These are phyloP conservation scores for Glycine latifolia DNA, from an alignment of 306 rosid genomes.

Conservation along the genomic window DNA sequence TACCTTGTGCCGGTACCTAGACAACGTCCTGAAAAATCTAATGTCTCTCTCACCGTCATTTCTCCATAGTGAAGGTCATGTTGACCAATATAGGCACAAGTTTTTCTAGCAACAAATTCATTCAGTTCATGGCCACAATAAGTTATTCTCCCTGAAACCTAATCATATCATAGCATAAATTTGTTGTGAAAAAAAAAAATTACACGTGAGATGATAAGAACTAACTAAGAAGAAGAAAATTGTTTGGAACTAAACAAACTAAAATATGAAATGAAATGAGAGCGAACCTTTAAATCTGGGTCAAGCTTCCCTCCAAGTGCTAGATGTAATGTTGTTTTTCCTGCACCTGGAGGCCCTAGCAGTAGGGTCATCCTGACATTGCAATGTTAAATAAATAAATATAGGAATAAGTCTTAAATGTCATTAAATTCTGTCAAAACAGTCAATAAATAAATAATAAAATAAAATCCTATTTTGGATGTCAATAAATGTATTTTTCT, in stretches of 20 bases:
- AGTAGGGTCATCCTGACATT: constrained; percentile 71
- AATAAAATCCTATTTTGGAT: background rate
- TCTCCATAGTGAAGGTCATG: constrained; percentile 64
- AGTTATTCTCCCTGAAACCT: constrained; percentile 67
- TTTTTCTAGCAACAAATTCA: constrained; percentile 60
- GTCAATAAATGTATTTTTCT: background rate
- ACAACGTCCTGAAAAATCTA: constrained; percentile 73
- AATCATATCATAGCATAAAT: constrained; percentile 11
- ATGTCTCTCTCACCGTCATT: constrained; percentile 75
- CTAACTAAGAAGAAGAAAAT: background rate
- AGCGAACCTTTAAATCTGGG: constrained; percentile 61
- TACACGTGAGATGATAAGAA: background rate
- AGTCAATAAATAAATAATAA: background rate
- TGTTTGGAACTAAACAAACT: background rate
- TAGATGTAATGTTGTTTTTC: constrained; percentile 73
- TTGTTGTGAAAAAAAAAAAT: background rate
- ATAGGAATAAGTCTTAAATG: background rate
- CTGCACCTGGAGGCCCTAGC: constrained; percentile 80
- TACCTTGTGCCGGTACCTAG: constrained; percentile 68
- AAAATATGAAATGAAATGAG: background rate
- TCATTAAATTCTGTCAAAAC: no score
- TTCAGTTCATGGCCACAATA: constrained; percentile 73
- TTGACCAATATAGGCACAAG: constrained; percentile 53
- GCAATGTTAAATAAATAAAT: background rate
- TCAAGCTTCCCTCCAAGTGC: constrained; percentile 78